Percentiles rank a stretch among this genome's conserved stretches.
These are phyloP conservation scores for Peronospora farinosa DNA, from an alignment of 352 stramenopile genomes.

Conservation along the genomic window DNA sequence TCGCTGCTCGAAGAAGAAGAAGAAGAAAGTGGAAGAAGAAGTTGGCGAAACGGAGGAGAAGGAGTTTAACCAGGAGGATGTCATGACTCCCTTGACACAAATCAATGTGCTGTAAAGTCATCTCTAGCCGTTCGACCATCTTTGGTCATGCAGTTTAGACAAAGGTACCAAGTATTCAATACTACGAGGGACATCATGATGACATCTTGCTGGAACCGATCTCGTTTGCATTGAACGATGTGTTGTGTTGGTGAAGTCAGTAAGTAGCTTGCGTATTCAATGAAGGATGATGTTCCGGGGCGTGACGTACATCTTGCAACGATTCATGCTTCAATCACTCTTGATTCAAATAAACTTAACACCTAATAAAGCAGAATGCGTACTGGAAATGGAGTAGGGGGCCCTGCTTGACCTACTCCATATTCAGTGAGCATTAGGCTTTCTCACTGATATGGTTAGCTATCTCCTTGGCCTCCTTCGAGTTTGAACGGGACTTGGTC, in stretches of 20 bases:
- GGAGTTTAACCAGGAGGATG: constrained; percentile 23
- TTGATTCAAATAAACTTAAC: constrained; percentile 24
- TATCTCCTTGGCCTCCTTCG: constrained; percentile 27
- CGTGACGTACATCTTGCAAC: neutral
- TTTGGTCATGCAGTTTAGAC: constrained; percentile 22
- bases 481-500: constrained; percentile 15
- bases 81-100: constrained; percentile 39
- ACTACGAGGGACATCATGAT: constrained; percentile 17
- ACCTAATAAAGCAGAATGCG: constrained; percentile 1
- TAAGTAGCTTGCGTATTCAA: constrained; percentile 1
- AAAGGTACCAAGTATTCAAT: constrained; percentile 26
- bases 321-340: constrained; percentile 13
- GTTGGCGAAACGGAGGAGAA: constrained; percentile 34
- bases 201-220: constrained; percentile 2
- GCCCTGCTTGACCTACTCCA: constrained; percentile 3
- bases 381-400: constrained; percentile 3
- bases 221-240: too few species aligned
- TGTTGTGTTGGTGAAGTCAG: too few species aligned
- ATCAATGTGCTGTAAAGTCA: constrained; percentile 39
- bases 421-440: constrained; percentile 19
- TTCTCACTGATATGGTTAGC: constrained; percentile 15
- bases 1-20: constrained; percentile 46
- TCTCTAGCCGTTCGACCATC: constrained; percentile 9
- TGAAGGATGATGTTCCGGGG: constrained; percentile 1
- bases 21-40: constrained; percentile 51